A percentile compares a stretch with the other conserved stretches of the same genome.
These are phyloP conservation scores for Colletotrichum sp. DNA, from an alignment of 2,329 filamentous ascomycete genomes.

Conservation along the genomic window DNA sequence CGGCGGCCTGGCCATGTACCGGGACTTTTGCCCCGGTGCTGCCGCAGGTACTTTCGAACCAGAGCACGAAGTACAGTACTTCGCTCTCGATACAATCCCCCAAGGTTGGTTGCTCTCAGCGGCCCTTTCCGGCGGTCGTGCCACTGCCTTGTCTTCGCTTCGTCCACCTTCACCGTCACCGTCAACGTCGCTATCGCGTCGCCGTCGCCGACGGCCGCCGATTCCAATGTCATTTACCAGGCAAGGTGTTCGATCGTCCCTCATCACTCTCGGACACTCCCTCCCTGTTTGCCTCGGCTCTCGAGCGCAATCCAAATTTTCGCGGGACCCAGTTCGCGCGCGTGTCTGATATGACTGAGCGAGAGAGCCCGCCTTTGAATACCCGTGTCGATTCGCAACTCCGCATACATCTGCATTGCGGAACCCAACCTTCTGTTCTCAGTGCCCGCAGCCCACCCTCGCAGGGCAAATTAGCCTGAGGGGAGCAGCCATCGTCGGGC, in stretches of 20 bases:
- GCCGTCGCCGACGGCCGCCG: neutral
- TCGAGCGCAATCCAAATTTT: neutral
- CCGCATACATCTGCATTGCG: neutral
- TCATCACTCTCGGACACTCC: neutral
- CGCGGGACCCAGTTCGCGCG: neutral
- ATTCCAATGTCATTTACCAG: neutral
- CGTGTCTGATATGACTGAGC: neutral
- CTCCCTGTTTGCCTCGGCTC: neutral
- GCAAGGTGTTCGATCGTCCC: neutral
- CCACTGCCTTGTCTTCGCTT: neutral
- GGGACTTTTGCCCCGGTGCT: neutral
- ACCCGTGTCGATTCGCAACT: neutral
- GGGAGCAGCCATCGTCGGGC: neutral
- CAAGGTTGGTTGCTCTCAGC: neutral
- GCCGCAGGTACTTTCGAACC: neutral
- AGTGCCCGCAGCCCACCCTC: neutral
- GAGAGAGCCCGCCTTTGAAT: neutral
- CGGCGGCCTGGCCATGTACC: neutral
- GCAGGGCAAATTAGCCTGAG: conserved; percentile 12
- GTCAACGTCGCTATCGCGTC: neutral
- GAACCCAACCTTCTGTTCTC: neutral
- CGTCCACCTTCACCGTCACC: neutral
- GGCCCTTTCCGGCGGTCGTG: conserved; percentile 6
- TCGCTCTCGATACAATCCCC: neutral
- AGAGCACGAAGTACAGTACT: neutral